Percentiles rank a stretch among this genome's conserved stretches.
These are phyloP conservation scores for Chionographis japonica DNA, from an alignment of 106 monocot species.

Conservation along the genomic window DNA sequence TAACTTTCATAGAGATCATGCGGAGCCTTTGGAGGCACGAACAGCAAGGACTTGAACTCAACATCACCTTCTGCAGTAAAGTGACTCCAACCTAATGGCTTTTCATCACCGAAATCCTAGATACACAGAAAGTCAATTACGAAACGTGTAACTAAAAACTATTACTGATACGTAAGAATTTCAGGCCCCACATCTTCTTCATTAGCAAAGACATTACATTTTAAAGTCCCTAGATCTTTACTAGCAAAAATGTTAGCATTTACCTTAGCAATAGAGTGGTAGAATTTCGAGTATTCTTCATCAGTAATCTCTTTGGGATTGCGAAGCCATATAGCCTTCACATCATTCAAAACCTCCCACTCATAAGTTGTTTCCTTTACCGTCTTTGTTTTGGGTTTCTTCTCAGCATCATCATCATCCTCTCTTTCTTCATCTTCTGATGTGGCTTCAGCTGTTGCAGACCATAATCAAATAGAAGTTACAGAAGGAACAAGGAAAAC, in stretches of 20 bases:
- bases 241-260: background rate
- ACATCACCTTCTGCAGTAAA: constrained; percentile 98
- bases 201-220: no score
- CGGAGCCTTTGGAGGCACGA: constrained; percentile 96
- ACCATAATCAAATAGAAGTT: no score
- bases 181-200: no score
- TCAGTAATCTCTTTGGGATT: constrained; percentile 93
- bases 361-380: constrained; percentile 81
- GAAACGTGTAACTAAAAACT: no score
- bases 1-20: constrained; percentile 98
- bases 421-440: constrained; percentile 64
- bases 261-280: constrained; percentile 89
- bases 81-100: constrained; percentile 88
- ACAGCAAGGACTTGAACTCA: constrained; percentile 92
- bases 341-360: constrained; percentile 93
- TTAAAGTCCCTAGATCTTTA: no score
- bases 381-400: constrained; percentile 78
- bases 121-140: background rate
- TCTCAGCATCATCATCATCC: constrained; percentile 55
- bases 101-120: constrained; percentile 92
- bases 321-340: constrained; percentile 99
- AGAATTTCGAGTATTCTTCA: constrained; percentile 94
- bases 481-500: background rate
- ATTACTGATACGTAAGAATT: no score
- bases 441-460: constrained; percentile 37